Evolutionary conservation across 1,284 basidiomycete genomes (phyloP).

Genomic region (Cryptococcus wingfieldii): DNA sequence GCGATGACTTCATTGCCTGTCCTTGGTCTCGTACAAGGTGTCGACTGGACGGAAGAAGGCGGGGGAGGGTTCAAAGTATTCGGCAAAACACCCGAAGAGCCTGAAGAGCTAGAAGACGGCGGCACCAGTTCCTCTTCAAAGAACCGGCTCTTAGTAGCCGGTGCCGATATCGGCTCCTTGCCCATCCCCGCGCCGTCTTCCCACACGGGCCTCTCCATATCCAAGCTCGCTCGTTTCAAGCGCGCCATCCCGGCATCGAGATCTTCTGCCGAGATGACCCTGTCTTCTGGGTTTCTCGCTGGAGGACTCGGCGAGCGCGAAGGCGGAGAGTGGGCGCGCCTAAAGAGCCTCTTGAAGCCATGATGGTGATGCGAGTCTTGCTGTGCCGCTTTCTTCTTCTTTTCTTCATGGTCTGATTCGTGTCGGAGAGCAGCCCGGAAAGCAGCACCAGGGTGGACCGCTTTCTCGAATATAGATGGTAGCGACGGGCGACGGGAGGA

Average conservation of each 20-base stretch:
- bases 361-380: conserved; percentile 12
- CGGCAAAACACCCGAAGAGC: not conserved
- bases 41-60: not conserved
- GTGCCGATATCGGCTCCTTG: conserved; percentile 27
- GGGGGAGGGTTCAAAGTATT: not conserved
- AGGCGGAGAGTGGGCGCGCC: conserved; percentile 38
- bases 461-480: conserved; percentile 48
- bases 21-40: conserved; percentile 8
- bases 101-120: not conserved
- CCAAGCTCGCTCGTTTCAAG: conserved; percentile 40
- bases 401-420: conserved; percentile 13
- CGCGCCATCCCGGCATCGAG: conserved; percentile 42
- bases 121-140: conserved; percentile 22
- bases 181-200: not conserved
- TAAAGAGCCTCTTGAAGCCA: conserved; percentile 38
- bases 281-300: conserved; percentile 16
- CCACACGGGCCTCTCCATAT: conserved; percentile 21
- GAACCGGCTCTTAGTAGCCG: conserved; percentile 38
- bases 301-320: conserved; percentile 44
- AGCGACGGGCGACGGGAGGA: conserved; percentile 44
- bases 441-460: conserved; percentile 37
- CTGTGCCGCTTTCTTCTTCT: not conserved
- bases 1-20: conserved; percentile 38
- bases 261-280: conserved; percentile 25
- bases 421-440: conserved; percentile 33